Evolutionary conservation across 495 filamentous ascomycete species (phyloP).

Genomic region (Aspergillus olivimuriae): DNA sequence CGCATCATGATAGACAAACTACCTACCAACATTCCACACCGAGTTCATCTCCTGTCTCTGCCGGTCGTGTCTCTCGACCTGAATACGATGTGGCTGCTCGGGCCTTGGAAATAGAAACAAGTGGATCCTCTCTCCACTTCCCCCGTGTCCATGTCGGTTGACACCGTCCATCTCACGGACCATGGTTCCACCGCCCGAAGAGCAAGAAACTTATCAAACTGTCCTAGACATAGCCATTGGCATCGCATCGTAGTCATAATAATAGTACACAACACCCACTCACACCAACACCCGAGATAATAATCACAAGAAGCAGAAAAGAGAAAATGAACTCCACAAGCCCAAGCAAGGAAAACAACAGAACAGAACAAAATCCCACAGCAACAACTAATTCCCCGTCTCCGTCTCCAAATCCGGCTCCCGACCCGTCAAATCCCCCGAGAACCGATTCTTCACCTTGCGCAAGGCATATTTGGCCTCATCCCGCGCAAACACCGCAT

Average conservation of each 20-base stretch:
- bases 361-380: not conserved
- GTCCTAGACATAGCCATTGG: too few species aligned
- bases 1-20: too few species aligned
- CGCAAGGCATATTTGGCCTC: conserved; percentile 43
- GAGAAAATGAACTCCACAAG: too few species aligned
- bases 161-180: too few species aligned
- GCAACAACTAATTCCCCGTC: conserved; percentile 22
- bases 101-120: not conserved
- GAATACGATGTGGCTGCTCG: not conserved
- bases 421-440: conserved; percentile 39
- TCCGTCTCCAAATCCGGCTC: conserved; percentile 52
- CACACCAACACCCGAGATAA: too few species aligned
- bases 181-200: too few species aligned
- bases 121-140: conserved; percentile 1
- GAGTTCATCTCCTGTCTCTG: too few species aligned
- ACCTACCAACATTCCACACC: too few species aligned
- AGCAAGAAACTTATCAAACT: too few species aligned
- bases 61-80: not conserved
- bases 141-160: not conserved
- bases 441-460: conserved; percentile 42
- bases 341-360: not conserved
- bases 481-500: conserved; percentile 45
- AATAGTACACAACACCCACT: too few species aligned
- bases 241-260: too few species aligned
- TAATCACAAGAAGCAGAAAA: too few species aligned